Evolutionary conservation across 75 land plant species (phyloP).

Genomic region (Sequoiadendron giganteum): DNA sequence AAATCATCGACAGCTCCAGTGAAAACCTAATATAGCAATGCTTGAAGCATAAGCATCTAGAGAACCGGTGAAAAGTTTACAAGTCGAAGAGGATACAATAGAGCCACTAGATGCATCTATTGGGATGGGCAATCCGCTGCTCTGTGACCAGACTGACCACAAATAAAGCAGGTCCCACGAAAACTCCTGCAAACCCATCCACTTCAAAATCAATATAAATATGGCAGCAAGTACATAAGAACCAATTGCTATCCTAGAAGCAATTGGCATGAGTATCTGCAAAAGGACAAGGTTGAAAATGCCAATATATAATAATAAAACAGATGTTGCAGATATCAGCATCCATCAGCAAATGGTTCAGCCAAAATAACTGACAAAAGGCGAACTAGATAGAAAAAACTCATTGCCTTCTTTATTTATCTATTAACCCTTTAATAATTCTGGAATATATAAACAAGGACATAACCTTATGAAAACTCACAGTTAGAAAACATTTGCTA

Average conservation of each 20-base stretch:
- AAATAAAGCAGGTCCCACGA: conserved; percentile 55
- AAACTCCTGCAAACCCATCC: conserved; percentile 35
- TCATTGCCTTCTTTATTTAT: neutral
- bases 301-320: neutral
- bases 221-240: neutral
- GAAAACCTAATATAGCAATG: neutral
- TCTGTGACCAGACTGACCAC: conserved; percentile 59
- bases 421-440: neutral
- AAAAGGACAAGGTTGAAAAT: neutral
- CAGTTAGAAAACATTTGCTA: neutral
- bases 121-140: conserved; percentile 54
- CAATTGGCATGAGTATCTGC: neutral
- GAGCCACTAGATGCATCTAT: neutral
- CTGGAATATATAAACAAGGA: neutral
- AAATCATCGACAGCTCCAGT: neutral
- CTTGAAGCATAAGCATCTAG: neutral
- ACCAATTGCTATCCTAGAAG: neutral
- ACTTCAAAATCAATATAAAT: conserved; percentile 2
- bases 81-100: neutral
- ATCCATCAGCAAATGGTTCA: neutral
- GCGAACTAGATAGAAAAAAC: neutral
- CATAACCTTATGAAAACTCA: neutral
- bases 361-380: neutral
- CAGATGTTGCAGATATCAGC: neutral
- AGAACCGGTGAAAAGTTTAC: neutral